phyloP scores from a whole-genome alignment of 768 basidiomycete genomes.

The Lyophyllum atratum region DNA sequence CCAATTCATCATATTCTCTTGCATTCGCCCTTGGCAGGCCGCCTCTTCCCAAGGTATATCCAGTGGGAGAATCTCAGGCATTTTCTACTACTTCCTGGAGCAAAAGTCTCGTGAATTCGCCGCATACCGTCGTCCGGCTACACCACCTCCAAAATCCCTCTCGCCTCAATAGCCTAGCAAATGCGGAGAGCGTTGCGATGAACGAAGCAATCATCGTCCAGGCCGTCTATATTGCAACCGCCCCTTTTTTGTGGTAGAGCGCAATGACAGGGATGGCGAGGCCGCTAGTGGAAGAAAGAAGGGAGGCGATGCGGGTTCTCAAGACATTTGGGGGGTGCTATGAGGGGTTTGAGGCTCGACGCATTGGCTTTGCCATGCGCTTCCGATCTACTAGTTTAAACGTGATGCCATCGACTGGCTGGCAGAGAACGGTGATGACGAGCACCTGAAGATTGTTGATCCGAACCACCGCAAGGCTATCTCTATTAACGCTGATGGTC shows the following conservation, averaged over 20 bases:
- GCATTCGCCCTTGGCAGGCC: constrained; percentile 66
- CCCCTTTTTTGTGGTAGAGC: constrained; percentile 87
- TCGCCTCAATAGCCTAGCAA: constrained; percentile 72
- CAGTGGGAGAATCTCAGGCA: constrained; percentile 56
- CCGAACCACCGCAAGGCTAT: constrained; percentile 82
- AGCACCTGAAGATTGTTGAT: constrained; percentile 47
- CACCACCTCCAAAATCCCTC: constrained; percentile 31
- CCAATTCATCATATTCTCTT: constrained; percentile 70
- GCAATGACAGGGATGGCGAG: constrained; percentile 53
- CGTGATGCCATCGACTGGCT: no score
- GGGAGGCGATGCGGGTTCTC: constrained; percentile 64
- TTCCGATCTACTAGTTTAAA: no score
- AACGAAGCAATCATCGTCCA: constrained; percentile 91
- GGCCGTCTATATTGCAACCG: constrained; percentile 90
- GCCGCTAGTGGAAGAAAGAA: constrained; percentile 34
- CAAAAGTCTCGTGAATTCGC: constrained; percentile 51
- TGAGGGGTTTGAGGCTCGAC: constrained; percentile 81
- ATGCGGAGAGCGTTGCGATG: constrained; percentile 73
- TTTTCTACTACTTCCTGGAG: constrained; percentile 69
- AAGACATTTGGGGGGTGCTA: constrained; percentile 74
- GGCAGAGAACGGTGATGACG: no score
- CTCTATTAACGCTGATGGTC: constrained; percentile 62
- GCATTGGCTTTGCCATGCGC: constrained; percentile 78
- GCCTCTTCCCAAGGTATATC: constrained; percentile 34
- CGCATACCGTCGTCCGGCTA: constrained; percentile 21